These are phyloP conservation scores for Colletotrichum noveboracense DNA, from an alignment of 2,329 filamentous ascomycete genomes.

Conservation along the genomic window DNA sequence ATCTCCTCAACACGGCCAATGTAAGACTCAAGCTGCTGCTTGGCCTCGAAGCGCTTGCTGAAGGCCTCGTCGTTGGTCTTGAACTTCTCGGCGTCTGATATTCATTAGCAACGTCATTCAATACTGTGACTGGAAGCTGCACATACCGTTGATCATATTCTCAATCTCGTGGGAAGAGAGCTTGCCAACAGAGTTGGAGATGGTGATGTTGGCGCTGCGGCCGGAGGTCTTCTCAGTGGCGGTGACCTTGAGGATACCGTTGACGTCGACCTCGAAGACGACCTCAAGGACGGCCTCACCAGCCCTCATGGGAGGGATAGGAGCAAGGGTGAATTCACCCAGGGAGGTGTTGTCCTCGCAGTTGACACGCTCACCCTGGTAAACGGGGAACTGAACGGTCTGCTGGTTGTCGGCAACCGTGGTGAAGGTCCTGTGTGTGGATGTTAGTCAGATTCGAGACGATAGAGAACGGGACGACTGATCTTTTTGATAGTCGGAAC, in stretches of 20 bases:
- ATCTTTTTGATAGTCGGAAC: conserved; percentile 82
- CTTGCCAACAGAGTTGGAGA: conserved; percentile 99
- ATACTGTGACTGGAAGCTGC: background rate
- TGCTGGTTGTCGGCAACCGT: conserved; percentile 81
- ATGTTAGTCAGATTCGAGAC: background rate
- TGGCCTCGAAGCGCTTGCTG: conserved; percentile 98
- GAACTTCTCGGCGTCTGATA: conserved; percentile 90
- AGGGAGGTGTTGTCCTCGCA: conserved; percentile 98
- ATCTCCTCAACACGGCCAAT: conserved; percentile 99
- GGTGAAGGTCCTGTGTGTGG: conserved; percentile 71
- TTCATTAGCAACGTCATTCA: conserved; percentile 26
- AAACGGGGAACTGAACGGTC: conserved; percentile 90
- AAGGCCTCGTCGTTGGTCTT: conserved; percentile 98
- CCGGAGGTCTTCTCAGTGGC: conserved; percentile 99
- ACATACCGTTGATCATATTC: conserved; percentile 88
- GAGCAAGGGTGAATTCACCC: conserved; percentile 95
- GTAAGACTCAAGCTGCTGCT: conserved; percentile 99
- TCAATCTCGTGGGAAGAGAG: conserved; percentile 94
- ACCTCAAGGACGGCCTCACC: conserved; percentile 97
- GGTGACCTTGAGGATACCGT: conserved; percentile 99
- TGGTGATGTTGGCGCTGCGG: conserved; percentile 98
- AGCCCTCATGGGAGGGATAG: conserved; percentile 86
- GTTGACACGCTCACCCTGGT: conserved; percentile 96
- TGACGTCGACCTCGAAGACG: conserved; percentile 99
- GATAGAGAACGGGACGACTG: too few species aligned